Evolutionary conservation across 2,329 filamentous ascomycete species (phyloP), one percentile per base, ranked within the genome.

Genomic region (Colletotrichum tropicale): DNA sequence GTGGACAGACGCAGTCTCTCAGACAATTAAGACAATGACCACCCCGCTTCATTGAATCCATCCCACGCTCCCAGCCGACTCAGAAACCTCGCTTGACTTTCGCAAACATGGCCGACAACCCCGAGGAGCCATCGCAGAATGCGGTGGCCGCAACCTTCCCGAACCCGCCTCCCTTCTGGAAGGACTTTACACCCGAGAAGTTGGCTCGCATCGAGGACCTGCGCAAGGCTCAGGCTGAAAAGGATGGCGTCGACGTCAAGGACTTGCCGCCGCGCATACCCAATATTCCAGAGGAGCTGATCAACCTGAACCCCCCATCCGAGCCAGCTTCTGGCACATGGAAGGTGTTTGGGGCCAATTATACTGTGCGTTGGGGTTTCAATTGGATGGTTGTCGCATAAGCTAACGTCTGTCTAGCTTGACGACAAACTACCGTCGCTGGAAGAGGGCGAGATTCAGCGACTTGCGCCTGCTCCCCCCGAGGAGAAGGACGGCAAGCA

Each of bases 141-240:
- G 86, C 88, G 62, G 84, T 90, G 80, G 89, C 92, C 30, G 92
- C 94, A 28, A 92, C 93, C 55, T 98, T 96, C 83, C 96, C 97
- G 28, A 92, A 94, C 68, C 97, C 97, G 30, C 97, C 97, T 30
- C 93, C 94, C 1, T 98, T 98, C 86, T 98, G 95, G 93, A 93
- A 94, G 79, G 90, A 94, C 83, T 98, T 98, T 85, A 98, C 95
- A 0, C 84, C 92, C 5, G 91, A 94, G 32, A 98, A 96, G 81
- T 81, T 95, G 68, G 85, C 91, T 16, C 91, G 91, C 6, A 85
- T 90, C 70, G 83, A 86, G 8, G 83, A 85, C 26, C 79, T 91
- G 16, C 87, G 86, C 66, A 83, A 83, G 61, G 80, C 85, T 2
- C 82, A 86, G 73, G 82, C 85, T 34, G 82, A 84, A 13, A 80